Conservation (phyloP, 2,329 filamentous ascomycete species). For the Ascocoryne sarcoides region DNA sequence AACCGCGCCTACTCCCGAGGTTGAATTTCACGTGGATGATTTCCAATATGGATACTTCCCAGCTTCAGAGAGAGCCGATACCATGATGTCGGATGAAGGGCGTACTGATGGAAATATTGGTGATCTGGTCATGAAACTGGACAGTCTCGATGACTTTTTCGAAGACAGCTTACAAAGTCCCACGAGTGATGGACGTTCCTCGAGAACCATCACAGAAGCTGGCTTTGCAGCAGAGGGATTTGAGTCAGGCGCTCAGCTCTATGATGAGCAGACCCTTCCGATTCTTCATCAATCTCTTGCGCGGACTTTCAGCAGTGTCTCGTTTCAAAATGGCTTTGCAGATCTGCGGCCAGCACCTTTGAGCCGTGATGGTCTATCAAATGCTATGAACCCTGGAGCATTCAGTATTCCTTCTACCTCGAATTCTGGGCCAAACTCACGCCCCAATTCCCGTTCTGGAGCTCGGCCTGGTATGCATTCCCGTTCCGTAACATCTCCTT, state of each 20-base stretch:
- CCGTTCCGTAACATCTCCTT: slow-evolving; percentile 78
- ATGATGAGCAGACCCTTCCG: slow-evolving; percentile 87
- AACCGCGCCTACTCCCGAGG: slow-evolving; percentile 63
- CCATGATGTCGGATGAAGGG: slow-evolving; percentile 74
- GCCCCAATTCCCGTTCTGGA: not conserved
- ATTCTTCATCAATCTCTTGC: slow-evolving; percentile 76
- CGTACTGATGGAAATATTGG: slow-evolving; percentile 66
- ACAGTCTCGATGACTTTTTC: slow-evolving; percentile 76
- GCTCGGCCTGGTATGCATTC: slow-evolving; percentile 62
- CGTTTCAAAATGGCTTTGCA: slow-evolving; percentile 81
- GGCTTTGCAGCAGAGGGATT: slow-evolving; percentile 57
- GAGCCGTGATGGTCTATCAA: slow-evolving; percentile 49
- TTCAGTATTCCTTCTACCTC: slow-evolving; percentile 39
- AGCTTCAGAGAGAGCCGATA: slow-evolving; percentile 58
- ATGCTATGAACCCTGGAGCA: slow-evolving; percentile 54
- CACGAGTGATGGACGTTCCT: slow-evolving; percentile 51
- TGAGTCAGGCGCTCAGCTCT: slow-evolving; percentile 71
- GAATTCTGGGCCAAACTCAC: slow-evolving; percentile 11
- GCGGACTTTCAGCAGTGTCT: slow-evolving; percentile 58
- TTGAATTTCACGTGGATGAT: slow-evolving; percentile 89
- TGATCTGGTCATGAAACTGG: slow-evolving; percentile 72
- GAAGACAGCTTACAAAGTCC: slow-evolving; percentile 54
- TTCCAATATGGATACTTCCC: slow-evolving; percentile 60
- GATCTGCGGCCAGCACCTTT: slow-evolving; percentile 55
- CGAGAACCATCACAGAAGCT: slow-evolving; percentile 54